Evolutionary conservation across 768 basidiomycete species (phyloP), one percentile per base, ranked within the genome.

Genomic region (Suillus hirtellus): DNA sequence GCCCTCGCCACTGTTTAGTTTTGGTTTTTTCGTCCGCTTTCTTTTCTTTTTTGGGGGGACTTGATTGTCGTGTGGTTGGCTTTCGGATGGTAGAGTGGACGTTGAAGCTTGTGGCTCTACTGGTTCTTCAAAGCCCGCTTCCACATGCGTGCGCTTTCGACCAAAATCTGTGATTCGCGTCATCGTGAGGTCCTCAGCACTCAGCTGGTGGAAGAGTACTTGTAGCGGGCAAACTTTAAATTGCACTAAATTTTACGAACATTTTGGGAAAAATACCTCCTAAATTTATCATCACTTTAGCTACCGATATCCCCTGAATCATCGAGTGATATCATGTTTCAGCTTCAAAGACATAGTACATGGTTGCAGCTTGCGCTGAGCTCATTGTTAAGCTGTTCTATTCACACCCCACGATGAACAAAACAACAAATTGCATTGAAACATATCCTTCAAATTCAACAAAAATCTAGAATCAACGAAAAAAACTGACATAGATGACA

Each of bases 121-220:
- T 31, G 37, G 49, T 27, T 46, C 62, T 56, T 64, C 56, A 21
- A 89, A 84, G 0, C 84, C 86, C 15, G 90, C 88, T 64, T 92
- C 80, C 15, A 92, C 66, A 69, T 90, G 86, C 5, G 86, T 88
- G 58, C 91, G 78, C 72, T 93, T 93, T 60, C 83, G 81, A n/a
- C 87, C 88, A 72, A 92, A 82, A 67, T 85, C 87, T 10, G 92
- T 91, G 62, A 87, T 77, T 49, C 91, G 84, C 15, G 91, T 92
- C 91, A 93, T 92, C 11, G 40, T 42, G 42, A 11, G 56, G 9
- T 59, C 42, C 58, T 52, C 34, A 40, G 21, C 31, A 31, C 58
- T 52, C 34, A 40, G 21, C 31, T 31, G 31, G 15, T 21, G 38
- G 59, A 60, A 3, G 37, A 35, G 9, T 35, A n/a, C 34, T 53